Evolutionary conservation across 2,329 filamentous ascomycete species (phyloP).

Genomic region (Huntiella savannae): DNA sequence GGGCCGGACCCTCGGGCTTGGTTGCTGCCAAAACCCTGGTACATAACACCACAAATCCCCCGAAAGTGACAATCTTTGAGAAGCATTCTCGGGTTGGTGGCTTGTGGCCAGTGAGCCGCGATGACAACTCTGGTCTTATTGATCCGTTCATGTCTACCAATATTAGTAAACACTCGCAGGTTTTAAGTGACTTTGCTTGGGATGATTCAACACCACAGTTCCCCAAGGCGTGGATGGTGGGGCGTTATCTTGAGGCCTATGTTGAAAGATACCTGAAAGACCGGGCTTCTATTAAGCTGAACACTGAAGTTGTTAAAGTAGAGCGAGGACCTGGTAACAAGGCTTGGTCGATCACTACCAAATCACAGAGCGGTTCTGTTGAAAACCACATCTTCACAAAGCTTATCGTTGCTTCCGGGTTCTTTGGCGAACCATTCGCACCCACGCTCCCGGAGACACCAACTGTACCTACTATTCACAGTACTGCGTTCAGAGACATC

Average conservation of each 20-base stretch:
- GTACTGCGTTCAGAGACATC: slow-evolving; percentile 43
- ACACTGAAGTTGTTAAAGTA: slow-evolving; percentile 21
- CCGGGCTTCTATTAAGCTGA: slow-evolving; percentile 22
- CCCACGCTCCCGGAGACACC: slow-evolving; percentile 18
- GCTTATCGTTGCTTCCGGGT: slow-evolving; percentile 55
- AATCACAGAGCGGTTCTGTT: slow-evolving; percentile 15
- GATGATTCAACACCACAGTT: slow-evolving; percentile 40
- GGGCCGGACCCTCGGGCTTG: slow-evolving; percentile 49
- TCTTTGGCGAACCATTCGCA: slow-evolving; percentile 46
- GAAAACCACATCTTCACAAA: slow-evolving; percentile 43
- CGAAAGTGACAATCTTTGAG: slow-evolving; percentile 55
- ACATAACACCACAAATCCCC: slow-evolving; percentile 35
- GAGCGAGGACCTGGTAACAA: slow-evolving; percentile 18
- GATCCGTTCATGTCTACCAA: slow-evolving; percentile 55
- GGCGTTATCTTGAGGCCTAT: slow-evolving; percentile 51
- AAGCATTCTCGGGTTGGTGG: slow-evolving; percentile 47
- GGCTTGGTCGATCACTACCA: slow-evolving; percentile 24
- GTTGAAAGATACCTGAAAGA: slow-evolving; percentile 33
- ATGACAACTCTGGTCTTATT: slow-evolving; percentile 31
- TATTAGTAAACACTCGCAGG: slow-evolving; percentile 58
- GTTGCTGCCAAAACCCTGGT: slow-evolving; percentile 56
- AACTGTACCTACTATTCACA: slow-evolving; percentile 41
- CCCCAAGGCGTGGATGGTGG: slow-evolving; percentile 60
- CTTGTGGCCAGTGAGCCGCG: slow-evolving; percentile 46
- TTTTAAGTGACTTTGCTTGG: slow-evolving; percentile 58